Evolutionary conservation across 2,329 filamentous ascomycete species (phyloP), one percentile per base, ranked within the genome.

Genomic region (Neonectria coccinea): DNA sequence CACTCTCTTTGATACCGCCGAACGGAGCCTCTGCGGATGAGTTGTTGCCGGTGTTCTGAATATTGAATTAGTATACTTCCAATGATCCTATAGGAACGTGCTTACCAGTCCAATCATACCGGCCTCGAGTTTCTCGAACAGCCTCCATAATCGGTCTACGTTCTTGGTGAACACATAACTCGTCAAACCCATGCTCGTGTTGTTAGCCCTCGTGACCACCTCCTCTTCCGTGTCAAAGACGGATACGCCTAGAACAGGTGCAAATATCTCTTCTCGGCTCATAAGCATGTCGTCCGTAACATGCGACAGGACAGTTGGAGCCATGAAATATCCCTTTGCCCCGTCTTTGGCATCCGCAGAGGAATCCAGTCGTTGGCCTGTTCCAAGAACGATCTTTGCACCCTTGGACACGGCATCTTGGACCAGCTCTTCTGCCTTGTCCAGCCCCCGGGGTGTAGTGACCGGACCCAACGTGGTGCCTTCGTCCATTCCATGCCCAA

Each of bases 251-350:
- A 90, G 89, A 0, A 93, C 85, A 2, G 91, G 91, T 1, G 90
- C 91, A 71, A 93, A 93, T 0, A 90, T 92, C 77, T 93, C 91
- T 69, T 93, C 90, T 2, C 82, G 81, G 27, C 88, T 86, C 64
- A 93, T 81, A 61, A 84, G 79, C 91, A 92, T 93, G 41, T 89
- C 84, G 66, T 83, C 82, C 12, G 79, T 91, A 84, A 91, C 90
- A 52, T 87, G 86, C 14, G 87, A 85, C 58, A 93, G 82, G 29
- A 93, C 88, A 0, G 90, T 92, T 1, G 89, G 89, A 68, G 89
- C 82, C 79, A 88, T 92, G 79, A 92, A 93, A 77, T 91, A 91
- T 6, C 82, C 79, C 4, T 88, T 87, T 1, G 2, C n/a, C 1
- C 31, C 41, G 5, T 81, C 78, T 9, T 80, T 76, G 25, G 75